Base-by-base conservation (phyloP, 345 rosid species). In the Durio zibethinus region DNA sequence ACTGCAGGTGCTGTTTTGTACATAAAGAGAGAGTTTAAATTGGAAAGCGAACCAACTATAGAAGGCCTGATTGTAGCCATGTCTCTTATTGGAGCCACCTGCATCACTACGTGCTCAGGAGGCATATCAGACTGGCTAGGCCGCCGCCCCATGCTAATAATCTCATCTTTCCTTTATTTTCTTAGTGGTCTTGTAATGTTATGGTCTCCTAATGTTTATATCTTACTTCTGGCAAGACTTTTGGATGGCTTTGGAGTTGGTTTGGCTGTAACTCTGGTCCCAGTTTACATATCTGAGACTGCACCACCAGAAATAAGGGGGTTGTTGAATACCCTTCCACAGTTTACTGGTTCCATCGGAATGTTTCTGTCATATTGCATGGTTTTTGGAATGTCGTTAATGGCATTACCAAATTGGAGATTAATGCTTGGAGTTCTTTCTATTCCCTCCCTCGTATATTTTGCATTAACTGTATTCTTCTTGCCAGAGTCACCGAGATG, bases 221-320 rank as follows among this genome's bases (percentile, higher is more conserved):
- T 87, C 31, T 80, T 94, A 67, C 97, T 96, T 43, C 70, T 94
- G 76, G 98, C 97, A 42, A 91, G 99, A 87, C 90, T 93, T 50
- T 76, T 94, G 82, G 99, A 91, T 78, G 99, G 99, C 20, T 88
- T 93, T 70, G 99, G 99, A 36, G 89, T 96, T 61, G 98, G 99
- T 74, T 74, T 96, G 86, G 93, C 90, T 10, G 95, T 94, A 38
- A 96, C 98, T 16, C 89, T 96, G 61, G 92, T 90, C 62, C 99
- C 99, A 23, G 88, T 96, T 64, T 96, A 96, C 69, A 90, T 96
- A 82, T 96, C 98, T 0, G 99, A 96, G 88, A 91, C 94, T 25
- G 93, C 99, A n/a, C 98, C 97, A 11, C 93, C 99, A 6, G 99
- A 96, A 82, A 96, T 91, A 20, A 87, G 98, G 80, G 98, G 98